Base-by-base conservation (phyloP, 2,329 filamentous ascomycete species). In the Dactylellina parvicollis region DNA sequence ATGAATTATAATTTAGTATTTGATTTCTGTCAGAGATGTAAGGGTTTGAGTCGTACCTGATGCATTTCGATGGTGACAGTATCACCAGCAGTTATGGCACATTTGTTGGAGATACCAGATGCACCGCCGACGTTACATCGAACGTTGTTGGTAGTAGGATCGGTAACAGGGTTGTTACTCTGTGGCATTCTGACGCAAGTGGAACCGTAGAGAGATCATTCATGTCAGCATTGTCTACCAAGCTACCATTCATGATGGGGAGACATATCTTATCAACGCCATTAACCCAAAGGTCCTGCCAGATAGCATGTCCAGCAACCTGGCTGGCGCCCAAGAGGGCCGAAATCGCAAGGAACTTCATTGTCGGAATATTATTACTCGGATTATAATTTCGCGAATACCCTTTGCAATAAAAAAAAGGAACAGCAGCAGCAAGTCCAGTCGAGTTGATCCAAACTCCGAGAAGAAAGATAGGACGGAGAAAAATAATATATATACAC, bases 11-110 rank as follows among this genome's bases (percentile, higher is more conserved):
- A 10, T n/a, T 67, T 20, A 67, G 44, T 47, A 38, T n/a, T n/a
- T n/a, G n/a, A n/a, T n/a, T n/a, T n/a, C n/a, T n/a, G n/a, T n/a
- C 2, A 7, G 4, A 8, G n/a, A 22, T 5, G 16, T 56, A 20
- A 7, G 20, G 18, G 28, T 42, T 18, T 52, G 3, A 18, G 1
- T 24, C 66, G 2, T 42, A 72, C 66, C 54, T 83, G 83, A 79
- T 87, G 86, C 84, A 87, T 87, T 79, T 87, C 86, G 7, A 86
- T 81, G 0, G 85, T 86, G 14, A 87, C 82, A 0, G 80, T 83
- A 4, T 80, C 79, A 4, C 85, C 84, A 1, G 75, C 77, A 56
- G 40, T 78, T 22, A 85, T 83, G 16, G 80, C 77, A 76, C 84
- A 86, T 76, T 84, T 83, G 14, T 78, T 79, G 0, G 79, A 67